Base-by-base conservation (phyloP, 805 yeast genomes). In the Saccharomycopsis microspora region DNA sequence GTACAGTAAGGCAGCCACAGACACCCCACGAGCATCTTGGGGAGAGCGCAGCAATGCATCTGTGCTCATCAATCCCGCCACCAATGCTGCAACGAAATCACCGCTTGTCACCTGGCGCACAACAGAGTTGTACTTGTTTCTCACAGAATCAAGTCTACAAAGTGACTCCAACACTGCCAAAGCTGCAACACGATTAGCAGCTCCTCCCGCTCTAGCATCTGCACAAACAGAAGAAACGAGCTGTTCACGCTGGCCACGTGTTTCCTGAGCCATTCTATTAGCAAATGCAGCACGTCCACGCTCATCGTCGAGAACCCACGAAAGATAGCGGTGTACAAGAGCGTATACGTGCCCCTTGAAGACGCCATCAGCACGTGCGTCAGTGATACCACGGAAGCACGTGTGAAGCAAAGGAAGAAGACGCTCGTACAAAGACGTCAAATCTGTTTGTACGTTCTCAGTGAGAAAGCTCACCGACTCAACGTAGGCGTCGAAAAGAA, bases 271-370 rank as follows among this genome's bases (percentile, higher is more conserved):
- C 11, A 81, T 61, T 43, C 76, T 78, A 9, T 66, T 64, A 6
- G 75, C 62, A 31, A 70, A 64, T 4, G 61, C 64, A 10, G 27
- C 31, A 10, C 32, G 38, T 7, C 40, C 37, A 8, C 33, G 28
- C 19, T 27, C 30, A 9, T 36, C 5, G 35, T 64, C 64, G 48
- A 72, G 59, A 0, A 75, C 67, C 59, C 76, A 72, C 5, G 73
- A 69, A 48, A 89, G 60, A 55, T 79, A 85, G 56, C 75, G 78
- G 60, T 78, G 82, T 38, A 81, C 74, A 53, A 89, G 64, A 5
- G 83, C 76, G 62, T 90, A 90, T 41, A 90, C 68, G 57, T 88
- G 93, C 0, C 94, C 76, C 45, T 97, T 74, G 40, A 89, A 69
- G 0, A 71, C 61, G 3, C 84, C 69, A 0, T 88, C 76, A 0